phyloP scores from a whole-genome alignment of 768 basidiomycete genomes.

The Boletus eberwhitei region DNA sequence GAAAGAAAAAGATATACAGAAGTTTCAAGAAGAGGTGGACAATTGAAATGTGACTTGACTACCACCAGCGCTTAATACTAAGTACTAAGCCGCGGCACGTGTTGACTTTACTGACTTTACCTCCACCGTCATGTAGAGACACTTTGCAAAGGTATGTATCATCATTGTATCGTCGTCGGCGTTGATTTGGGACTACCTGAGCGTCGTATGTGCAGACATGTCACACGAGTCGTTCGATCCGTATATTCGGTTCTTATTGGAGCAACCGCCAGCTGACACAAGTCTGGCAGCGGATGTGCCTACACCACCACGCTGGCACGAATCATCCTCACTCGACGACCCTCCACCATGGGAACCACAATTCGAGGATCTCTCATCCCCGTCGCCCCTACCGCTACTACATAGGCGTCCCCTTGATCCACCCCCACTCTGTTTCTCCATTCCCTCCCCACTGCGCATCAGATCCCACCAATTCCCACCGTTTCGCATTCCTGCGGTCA shows the following conservation, averaged over 20 bases:
- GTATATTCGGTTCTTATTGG: background rate
- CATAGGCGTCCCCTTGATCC: constrained; percentile 28
- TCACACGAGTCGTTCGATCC: background rate
- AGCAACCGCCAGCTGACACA: background rate
- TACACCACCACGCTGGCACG: background rate
- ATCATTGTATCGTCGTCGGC: background rate
- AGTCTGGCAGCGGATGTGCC: background rate
- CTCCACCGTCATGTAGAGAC: background rate
- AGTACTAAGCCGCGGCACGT: constrained; percentile 6
- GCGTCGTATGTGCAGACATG: constrained; percentile 8
- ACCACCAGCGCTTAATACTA: background rate
- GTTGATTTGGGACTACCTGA: background rate
- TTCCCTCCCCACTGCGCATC: constrained; percentile 25
- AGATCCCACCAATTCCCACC: constrained; percentile 26
- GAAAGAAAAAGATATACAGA: background rate
- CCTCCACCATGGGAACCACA: constrained; percentile 30
- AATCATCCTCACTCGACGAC: background rate
- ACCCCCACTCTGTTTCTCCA: constrained; percentile 30
- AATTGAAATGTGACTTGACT: background rate
- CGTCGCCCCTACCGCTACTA: background rate
- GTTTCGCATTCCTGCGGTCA: constrained; percentile 24
- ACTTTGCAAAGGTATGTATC: background rate
- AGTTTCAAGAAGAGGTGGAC: background rate
- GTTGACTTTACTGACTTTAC: background rate
- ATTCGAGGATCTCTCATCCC: constrained; percentile 22